phyloP scores from a whole-genome alignment of 306 rosid species.

The Quercus alba region DNA sequence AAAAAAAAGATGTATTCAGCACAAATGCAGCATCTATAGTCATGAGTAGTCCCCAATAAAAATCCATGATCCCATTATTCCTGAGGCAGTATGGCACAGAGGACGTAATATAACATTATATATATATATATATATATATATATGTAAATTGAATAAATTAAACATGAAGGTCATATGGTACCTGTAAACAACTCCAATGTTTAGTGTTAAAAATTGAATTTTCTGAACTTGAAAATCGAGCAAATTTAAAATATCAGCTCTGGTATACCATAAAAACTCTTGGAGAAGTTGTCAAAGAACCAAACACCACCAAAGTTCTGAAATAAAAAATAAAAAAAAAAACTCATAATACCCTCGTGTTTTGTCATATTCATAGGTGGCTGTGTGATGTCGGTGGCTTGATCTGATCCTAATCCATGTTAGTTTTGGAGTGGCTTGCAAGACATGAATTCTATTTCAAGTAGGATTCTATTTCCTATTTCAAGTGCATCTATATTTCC shows the following conservation, averaged over 20 bases:
- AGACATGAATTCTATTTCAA: too few relatives aligned
- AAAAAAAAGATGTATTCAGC: neutral
- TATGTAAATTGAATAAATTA: neutral
- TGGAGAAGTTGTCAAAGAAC: neutral
- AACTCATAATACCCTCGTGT: too few relatives aligned
- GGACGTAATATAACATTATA: neutral
- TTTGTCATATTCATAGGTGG: too few relatives aligned
- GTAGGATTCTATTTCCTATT: too few relatives aligned
- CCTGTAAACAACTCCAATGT: conserved; percentile 97
- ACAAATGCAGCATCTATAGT: too few relatives aligned
- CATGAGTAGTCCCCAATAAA: neutral
- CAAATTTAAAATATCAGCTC: neutral
- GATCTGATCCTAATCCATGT: too few relatives aligned
- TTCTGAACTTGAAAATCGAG: conserved; percentile 70
- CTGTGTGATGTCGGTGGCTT: too few relatives aligned
- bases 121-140: too few relatives aligned
- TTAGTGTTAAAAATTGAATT: conserved; percentile 81
- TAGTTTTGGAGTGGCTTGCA: too few relatives aligned
- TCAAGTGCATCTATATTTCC: too few relatives aligned
- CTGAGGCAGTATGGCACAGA: neutral
- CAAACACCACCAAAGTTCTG: neutral
- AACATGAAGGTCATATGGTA: conserved; percentile 26
- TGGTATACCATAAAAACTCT: neutral
- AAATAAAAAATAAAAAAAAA: too few relatives aligned
- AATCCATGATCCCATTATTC: neutral